Conservation (phyloP, 2,329 filamentous ascomycete species). For the Exophiala spinifera region DNA sequence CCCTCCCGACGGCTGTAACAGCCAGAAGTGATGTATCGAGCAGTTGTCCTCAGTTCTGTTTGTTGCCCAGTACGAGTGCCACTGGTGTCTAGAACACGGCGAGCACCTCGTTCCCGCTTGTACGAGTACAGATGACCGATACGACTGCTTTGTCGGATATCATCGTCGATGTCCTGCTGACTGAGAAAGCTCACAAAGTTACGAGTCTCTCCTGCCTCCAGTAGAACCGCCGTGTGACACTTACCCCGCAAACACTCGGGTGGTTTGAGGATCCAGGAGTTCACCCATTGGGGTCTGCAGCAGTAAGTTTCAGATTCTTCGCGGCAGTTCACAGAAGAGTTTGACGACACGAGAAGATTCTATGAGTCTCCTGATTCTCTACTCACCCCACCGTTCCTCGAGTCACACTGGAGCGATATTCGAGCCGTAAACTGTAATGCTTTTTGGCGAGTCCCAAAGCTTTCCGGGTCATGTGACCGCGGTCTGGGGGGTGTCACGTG, state of each 20-base stretch:
- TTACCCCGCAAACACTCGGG: conserved; percentile 4
- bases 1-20: neutral
- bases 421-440: no score
- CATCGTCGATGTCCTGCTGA: neutral
- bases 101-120: no score
- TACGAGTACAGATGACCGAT: no score
- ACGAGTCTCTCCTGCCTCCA: neutral
- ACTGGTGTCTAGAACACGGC: no score
- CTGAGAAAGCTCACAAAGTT: conserved; percentile 12
- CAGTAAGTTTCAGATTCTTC: neutral
- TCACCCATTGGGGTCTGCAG: neutral
- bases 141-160: neutral
- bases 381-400: neutral
- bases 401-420: no score
- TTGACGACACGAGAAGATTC: no score
- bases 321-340: no score
- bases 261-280: neutral
- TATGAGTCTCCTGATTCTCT: neutral
- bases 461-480: conserved; percentile 1
- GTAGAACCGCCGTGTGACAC: neutral
- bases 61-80: no score
- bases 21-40: no score
- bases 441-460: neutral
- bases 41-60: no score
- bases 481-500: neutral